Evolutionary conservation across 73 alveolate genomes (phyloP).

Genomic region (Paramecium octaurelia): DNA sequence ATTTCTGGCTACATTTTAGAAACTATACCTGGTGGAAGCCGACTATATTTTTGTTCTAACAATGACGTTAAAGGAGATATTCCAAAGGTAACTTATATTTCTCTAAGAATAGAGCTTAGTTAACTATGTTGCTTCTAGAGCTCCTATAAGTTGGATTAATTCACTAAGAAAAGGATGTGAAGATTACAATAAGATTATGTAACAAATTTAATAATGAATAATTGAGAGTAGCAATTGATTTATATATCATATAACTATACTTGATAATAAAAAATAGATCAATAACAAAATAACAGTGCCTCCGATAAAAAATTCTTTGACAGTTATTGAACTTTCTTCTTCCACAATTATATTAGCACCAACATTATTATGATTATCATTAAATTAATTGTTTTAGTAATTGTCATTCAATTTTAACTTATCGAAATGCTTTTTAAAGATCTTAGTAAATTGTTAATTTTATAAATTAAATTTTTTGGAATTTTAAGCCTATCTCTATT

Average conservation of each 20-base stretch:
- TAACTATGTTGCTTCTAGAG: constrained; percentile 61
- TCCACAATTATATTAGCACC: background rate
- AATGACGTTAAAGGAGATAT: constrained; percentile 64
- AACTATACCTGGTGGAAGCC: constrained; percentile 2
- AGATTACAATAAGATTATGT: constrained; percentile 14
- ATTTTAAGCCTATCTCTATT: background rate
- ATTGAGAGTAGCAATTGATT: background rate
- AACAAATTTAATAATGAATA: background rate
- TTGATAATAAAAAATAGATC: background rate
- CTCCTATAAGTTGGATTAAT: constrained; percentile 67
- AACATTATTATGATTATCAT: background rate
- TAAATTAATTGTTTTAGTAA: background rate
- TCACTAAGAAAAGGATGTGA: constrained; percentile 54
- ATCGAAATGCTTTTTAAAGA: constrained; percentile 3
- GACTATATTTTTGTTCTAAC: constrained; percentile 50
- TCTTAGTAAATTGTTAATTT: background rate
- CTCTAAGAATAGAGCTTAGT: background rate
- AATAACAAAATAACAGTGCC: background rate
- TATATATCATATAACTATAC: background rate
- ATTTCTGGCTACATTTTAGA: constrained; percentile 64
- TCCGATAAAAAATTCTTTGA: background rate
- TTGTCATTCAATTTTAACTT: background rate
- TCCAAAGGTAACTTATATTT: constrained; percentile 6
- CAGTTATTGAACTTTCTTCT: constrained; percentile 4
- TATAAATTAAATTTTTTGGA: background rate